Evolutionary conservation across 768 basidiomycete species (phyloP).

Genomic region (Omphalotus guepiniiformis): DNA sequence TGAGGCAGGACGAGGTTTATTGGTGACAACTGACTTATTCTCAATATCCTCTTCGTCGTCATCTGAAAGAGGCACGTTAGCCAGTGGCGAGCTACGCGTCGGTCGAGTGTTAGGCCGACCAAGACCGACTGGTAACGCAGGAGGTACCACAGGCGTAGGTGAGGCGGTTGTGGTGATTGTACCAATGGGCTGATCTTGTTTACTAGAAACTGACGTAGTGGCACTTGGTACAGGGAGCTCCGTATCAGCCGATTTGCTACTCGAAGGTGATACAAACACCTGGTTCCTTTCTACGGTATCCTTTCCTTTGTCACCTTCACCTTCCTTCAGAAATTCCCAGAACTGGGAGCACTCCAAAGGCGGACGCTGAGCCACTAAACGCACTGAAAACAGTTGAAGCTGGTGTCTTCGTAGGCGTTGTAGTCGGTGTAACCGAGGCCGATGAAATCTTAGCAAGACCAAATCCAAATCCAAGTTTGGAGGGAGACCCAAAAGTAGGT

Average conservation of each 20-base stretch:
- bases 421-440: slow-evolving; percentile 12
- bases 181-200: too few species aligned
- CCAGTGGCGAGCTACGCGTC: slow-evolving; percentile 72
- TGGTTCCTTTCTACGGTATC: too few species aligned
- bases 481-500: slow-evolving; percentile 36
- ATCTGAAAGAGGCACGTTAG: slow-evolving; percentile 37
- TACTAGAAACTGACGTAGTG: too few species aligned
- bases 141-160: slow-evolving; percentile 11
- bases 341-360: slow-evolving; percentile 39
- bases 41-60: slow-evolving; percentile 42
- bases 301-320: background rate
- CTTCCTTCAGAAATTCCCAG: slow-evolving; percentile 54
- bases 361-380: slow-evolving; percentile 46
- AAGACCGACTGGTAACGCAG: slow-evolving; percentile 41
- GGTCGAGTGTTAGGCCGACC: slow-evolving; percentile 65
- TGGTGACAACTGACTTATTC: slow-evolving; percentile 18
- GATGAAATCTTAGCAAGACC: slow-evolving; percentile 26
- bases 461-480: slow-evolving; percentile 18
- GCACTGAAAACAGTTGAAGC: slow-evolving; percentile 45
- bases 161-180: too few species aligned
- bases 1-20: slow-evolving; percentile 34
- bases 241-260: too few species aligned
- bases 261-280: too few species aligned
- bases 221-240: too few species aligned
- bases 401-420: slow-evolving; percentile 19